Conservation (phyloP, 2,329 filamentous ascomycete genomes). For the Fusarium floridanum region DNA sequence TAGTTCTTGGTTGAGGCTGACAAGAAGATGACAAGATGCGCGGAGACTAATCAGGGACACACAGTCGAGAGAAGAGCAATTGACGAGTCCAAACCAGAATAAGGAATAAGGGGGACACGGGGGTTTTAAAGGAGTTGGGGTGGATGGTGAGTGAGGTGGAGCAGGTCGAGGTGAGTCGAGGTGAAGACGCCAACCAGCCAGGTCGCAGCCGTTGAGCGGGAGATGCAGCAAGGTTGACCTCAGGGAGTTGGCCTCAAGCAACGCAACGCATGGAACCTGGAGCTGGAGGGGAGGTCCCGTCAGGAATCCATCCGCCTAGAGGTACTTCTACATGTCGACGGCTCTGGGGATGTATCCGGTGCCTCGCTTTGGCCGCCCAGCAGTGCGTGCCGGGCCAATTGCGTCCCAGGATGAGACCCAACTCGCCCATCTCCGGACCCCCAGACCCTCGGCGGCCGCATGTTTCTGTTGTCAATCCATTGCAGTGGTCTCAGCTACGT, state of each 20-base stretch:
- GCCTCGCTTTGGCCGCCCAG: slow-evolving; percentile 9
- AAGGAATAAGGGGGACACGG: slow-evolving; percentile 26
- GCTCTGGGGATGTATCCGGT: slow-evolving; percentile 19
- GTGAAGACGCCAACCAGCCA: slow-evolving; percentile 29
- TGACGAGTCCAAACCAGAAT: slow-evolving; percentile 10
- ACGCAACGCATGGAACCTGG: not conserved
- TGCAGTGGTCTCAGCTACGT: slow-evolving; percentile 28
- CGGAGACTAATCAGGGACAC: slow-evolving; percentile 4
- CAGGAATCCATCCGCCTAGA: slow-evolving; percentile 22
- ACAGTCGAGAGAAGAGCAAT: slow-evolving; percentile 16
- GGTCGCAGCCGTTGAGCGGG: slow-evolving; percentile 31
- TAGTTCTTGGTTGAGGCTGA: slow-evolving; percentile 43
- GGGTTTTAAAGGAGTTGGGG: slow-evolving; percentile 43
- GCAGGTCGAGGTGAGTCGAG: slow-evolving; percentile 37
- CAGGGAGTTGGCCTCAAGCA: not conserved
- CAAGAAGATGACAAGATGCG: slow-evolving; percentile 6
- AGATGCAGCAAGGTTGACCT: slow-evolving; percentile 28
- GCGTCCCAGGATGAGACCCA: slow-evolving; percentile 21
- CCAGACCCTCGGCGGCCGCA: slow-evolving; percentile 23
- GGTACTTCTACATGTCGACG: slow-evolving; percentile 35
- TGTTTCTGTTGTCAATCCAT: slow-evolving; percentile 24
- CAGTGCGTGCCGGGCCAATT: slow-evolving; percentile 35
- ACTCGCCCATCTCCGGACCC: slow-evolving; percentile 28
- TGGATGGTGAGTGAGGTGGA: slow-evolving; percentile 43
- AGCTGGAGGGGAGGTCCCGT: slow-evolving; percentile 14